Base-by-base conservation (phyloP, 805 yeast genomes). In the Candida railenensis region DNA sequence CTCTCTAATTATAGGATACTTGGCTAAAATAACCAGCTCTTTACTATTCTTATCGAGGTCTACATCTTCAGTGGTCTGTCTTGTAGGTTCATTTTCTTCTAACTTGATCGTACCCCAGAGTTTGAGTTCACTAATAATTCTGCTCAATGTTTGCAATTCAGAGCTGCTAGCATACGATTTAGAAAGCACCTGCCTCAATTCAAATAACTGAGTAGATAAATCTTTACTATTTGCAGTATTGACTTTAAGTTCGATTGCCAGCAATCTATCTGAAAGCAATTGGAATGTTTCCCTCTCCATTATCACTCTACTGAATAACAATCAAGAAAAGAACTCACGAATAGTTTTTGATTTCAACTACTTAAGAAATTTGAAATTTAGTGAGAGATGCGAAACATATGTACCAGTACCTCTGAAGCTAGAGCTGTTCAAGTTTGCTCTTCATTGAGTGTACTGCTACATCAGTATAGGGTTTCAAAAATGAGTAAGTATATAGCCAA, bases 21-120 rank as follows among this genome's bases (percentile, higher is more conserved):
- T 58, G n/a, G 62, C 42, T 2, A 58, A 46, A 1, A 67, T 39
- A 40, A 57, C 38, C 39, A 59, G 54, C 44, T 58, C 53, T 40
- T 61, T 60, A 14, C 25, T 20, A 3, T 52, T 55, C 5, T 22
- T 11, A 15, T 32, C 41, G 21, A 41, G 28, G 16, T 41, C 25
- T 8, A 28, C n/a, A 20, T 44, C 48, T 21, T 28, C 32, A 11
- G 41, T 43, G 3, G 46, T 39, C n/a, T 37, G 12, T 18, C 22
- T 21, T 14, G 22, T 14, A 9, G 25, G n/a, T 3, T 49, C 45
- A 4, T 42, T 30, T 12, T n/a, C 40, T 5, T 19, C 28, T 11
- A 15, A 4, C 5, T 37, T 37, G 8, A 50, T 16, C 28, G 45
- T 42, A 18, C 55, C 45, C 60, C 60, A 57, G n/a, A 58, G 19